Base-by-base conservation (phyloP, 2,329 filamentous ascomycete genomes). In the Paraphoma chrysanthemicola region DNA sequence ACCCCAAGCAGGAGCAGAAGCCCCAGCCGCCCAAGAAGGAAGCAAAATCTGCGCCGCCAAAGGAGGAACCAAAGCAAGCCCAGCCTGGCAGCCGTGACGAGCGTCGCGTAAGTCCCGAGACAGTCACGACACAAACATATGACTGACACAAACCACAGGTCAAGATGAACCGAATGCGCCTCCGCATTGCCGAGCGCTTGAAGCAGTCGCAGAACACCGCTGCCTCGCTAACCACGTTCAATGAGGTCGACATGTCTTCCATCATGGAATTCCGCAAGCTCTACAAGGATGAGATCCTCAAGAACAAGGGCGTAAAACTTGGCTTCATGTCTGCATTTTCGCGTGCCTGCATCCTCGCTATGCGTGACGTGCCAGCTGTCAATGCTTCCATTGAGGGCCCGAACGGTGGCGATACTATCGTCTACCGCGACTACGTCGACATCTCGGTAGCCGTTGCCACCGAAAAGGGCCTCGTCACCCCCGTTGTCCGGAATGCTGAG, bases 281-380 rank as follows among this genome's bases (percentile, higher is more conserved):
- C 45, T 98, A 98, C 86, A 98, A 98, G 84, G 94, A 98, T 57
- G 93, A 97, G 57, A 83, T 97, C 18, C 83, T 98, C 55, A 97
- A 98, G 86, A 96, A 94, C 84, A 95, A 92, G 9, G 94, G 93
- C 44, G 90, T 98, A 56, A 99, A 98, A 84, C 89, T 99, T 51
- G 95, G 95, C n/a, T 99, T 98, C 83, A 98, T 99, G 94, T 95
- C 93, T 77, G 94, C 94, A 53, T 99, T 99, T 80, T 91, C 94
- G 4, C 91, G 90, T 63, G 95, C 95, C 46, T 91, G 88, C 69
- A 88, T 96, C 44, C 83, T 98, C 57, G 95, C 95, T 56, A 96
- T 97, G 91, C 91, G 90, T 72, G 93, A 98, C 63, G 83, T 98
- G n/a, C 95, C 93, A 11, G 90, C 89, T 1, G 92, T 98, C 70